Base-by-base conservation (phyloP, 208 protist genomes). In the Leishmania major region DNA sequence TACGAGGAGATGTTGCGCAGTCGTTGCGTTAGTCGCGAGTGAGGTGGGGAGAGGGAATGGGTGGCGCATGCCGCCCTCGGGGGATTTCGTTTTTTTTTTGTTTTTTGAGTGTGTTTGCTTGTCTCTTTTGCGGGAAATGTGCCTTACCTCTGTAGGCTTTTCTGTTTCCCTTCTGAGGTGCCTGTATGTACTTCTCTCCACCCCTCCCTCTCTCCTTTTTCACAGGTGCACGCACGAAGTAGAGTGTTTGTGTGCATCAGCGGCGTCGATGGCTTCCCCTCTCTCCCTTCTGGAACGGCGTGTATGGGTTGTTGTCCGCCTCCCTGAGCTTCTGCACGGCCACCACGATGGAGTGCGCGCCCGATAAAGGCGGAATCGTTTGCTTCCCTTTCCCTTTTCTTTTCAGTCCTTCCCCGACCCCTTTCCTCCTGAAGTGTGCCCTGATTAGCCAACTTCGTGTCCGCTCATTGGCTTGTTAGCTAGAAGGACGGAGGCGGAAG, bases 1-100 rank as follows among this genome's bases (percentile, higher is more conserved):
- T 93, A 90, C 76, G 89, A 94, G 75, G 55, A 70, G 64, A 70
- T 74, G 49, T 70, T 95, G 71, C 72, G 59, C 22, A 62, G 73
- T 40, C 40, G 75, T 11, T 49, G 35, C 28, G 28, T 81, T 40
- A 72, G 71, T 35, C 43, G 53, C 17, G 28, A 77, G 8, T 78
- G 73, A 47, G 15, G 11, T 28, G 45, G 5, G 45, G 15, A 45
- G 70, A 22, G 70, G 28, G 13, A 51, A 74, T 3, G 40, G 70
- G 13, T 7, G 6, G 25, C 17, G 45, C 8, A n/a, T n/a, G 7
- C 45, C 28, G 7, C 55, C 15, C 13, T 37, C 25, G 22, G 3
- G 19, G 5, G 37, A 40, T 40, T 40, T 40, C 1, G 3, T 25
- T 57, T 75, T 64, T 74, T 49, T 25, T 28, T 51, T 74, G 15